These are phyloP conservation scores for Fagus sylvatica DNA, from an alignment of 306 rosid species.

Conservation along the genomic window DNA sequence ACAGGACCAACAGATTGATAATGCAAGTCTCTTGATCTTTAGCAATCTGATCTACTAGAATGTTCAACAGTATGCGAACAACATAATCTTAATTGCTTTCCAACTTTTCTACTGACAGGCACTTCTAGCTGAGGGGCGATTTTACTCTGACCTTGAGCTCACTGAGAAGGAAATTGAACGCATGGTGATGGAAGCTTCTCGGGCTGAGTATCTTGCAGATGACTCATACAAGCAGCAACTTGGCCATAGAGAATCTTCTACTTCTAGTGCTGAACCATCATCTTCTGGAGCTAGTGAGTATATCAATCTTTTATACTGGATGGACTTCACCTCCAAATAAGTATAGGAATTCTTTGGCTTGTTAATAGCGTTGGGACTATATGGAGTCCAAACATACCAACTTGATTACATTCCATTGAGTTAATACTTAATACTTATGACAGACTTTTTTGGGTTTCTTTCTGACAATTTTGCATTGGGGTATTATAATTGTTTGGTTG, in stretches of 20 bases:
- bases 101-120: constrained; percentile 52
- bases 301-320: neutral
- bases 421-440: no score
- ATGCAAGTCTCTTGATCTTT: constrained; percentile 51
- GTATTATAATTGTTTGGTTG: no score
- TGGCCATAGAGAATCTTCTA: constrained; percentile 60
- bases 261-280: constrained; percentile 86
- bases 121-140: constrained; percentile 90
- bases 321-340: constrained; percentile 4
- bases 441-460: no score
- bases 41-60: neutral
- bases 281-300: constrained; percentile 93
- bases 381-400: no score
- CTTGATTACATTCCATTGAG: no score
- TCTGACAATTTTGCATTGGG: no score
- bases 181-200: constrained; percentile 84
- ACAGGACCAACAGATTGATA: constrained; percentile 88
- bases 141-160: constrained; percentile 96
- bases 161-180: constrained; percentile 96
- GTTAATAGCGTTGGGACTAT: neutral
- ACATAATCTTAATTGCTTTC: neutral
- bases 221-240: constrained; percentile 55
- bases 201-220: constrained; percentile 75
- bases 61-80: constrained; percentile 11
- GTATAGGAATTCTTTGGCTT: neutral